phyloP scores from a whole-genome alignment of 1,139 yeast species.

The Magnusiomyces fungicola region DNA sequence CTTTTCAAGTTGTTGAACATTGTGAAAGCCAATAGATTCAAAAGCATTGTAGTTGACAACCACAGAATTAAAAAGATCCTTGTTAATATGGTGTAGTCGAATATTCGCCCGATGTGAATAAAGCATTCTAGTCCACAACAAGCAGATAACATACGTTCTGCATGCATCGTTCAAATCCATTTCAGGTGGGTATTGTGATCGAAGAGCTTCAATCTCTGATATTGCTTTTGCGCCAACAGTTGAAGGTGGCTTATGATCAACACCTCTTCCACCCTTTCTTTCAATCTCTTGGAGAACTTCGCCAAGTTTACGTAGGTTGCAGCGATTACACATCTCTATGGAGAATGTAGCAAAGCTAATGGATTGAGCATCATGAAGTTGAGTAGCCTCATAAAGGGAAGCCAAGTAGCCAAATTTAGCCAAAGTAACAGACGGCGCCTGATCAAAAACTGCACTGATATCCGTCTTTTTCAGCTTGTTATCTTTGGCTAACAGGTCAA shows the following conservation, averaged over 20 bases:
- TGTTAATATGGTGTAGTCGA: neutral
- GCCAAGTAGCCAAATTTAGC: neutral
- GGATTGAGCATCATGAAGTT: neutral
- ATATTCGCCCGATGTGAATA: neutral
- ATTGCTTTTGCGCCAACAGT: neutral
- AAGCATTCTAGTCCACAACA: conserved; percentile 1
- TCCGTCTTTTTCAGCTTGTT: neutral
- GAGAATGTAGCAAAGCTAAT: neutral
- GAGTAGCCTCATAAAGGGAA: neutral
- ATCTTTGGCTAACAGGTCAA: neutral
- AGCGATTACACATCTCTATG: neutral
- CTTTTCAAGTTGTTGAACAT: neutral
- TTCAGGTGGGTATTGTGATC: neutral
- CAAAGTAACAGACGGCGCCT: neutral
- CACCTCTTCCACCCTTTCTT: neutral
- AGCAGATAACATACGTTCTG: neutral
- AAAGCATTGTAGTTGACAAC: neutral
- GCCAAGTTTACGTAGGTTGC: neutral
- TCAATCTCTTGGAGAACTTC: neutral
- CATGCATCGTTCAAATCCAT: conserved; percentile 3
- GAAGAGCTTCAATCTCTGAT: neutral
- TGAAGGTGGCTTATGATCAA: neutral
- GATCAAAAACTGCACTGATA: neutral
- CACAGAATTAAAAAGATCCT: neutral
- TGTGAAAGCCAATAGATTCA: neutral